Evolutionary conservation across 1,284 basidiomycete species (phyloP).

Genomic region (Marasmius sp.): DNA sequence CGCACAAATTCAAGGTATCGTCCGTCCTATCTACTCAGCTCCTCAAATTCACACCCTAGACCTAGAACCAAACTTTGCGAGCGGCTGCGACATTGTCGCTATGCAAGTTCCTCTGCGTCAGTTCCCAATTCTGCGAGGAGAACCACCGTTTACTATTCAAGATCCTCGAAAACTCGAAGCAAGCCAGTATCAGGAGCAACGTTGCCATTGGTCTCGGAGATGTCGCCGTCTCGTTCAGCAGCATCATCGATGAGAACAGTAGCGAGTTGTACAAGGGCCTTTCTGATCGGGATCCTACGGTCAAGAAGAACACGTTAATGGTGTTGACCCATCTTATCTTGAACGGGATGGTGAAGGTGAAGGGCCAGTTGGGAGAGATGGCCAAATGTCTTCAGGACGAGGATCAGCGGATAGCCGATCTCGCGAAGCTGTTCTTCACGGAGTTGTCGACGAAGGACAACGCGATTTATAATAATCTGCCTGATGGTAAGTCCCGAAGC

Average conservation of each 20-base stretch:
- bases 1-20: slow-evolving; percentile 80
- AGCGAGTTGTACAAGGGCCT: slow-evolving; percentile 94
- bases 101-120: slow-evolving; percentile 97
- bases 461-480: slow-evolving; percentile 98
- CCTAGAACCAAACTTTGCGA: slow-evolving; percentile 83
- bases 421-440: slow-evolving; percentile 97
- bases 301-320: slow-evolving; percentile 99
- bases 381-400: slow-evolving; percentile 96
- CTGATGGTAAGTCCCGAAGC: slow-evolving; percentile 62
- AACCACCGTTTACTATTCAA: slow-evolving; percentile 90
- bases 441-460: slow-evolving; percentile 98
- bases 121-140: slow-evolving; percentile 90
- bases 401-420: slow-evolving; percentile 87
- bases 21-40: neutral
- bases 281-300: slow-evolving; percentile 81
- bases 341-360: slow-evolving; percentile 99
- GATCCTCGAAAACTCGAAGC: slow-evolving; percentile 88
- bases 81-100: slow-evolving; percentile 88
- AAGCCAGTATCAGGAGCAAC: slow-evolving; percentile 90
- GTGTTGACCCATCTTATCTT: slow-evolving; percentile 96
- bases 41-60: slow-evolving; percentile 1
- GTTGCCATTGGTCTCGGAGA: slow-evolving; percentile 97
- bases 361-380: slow-evolving; percentile 99
- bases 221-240: slow-evolving; percentile 96
- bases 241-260: slow-evolving; percentile 95